A percentile compares a stretch with the other conserved stretches of the same genome.
These are phyloP conservation scores for Ruellia speciosa DNA, from an alignment of 305 asterid genomes.

Conservation along the genomic window DNA sequence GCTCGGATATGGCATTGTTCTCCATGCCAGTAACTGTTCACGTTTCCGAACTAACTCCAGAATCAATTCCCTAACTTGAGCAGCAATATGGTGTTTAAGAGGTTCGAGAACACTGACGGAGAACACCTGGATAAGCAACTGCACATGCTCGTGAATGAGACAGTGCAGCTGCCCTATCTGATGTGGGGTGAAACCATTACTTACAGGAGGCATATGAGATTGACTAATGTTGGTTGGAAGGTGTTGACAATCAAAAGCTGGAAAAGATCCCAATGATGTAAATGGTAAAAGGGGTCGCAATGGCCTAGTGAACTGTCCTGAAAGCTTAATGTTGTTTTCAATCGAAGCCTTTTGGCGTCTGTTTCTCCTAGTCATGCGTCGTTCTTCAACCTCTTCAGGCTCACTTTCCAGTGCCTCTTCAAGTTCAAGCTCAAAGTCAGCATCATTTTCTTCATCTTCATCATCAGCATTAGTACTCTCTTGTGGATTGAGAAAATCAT, in stretches of 20 bases:
- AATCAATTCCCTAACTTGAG: constrained; percentile 57
- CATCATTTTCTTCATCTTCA: constrained; percentile 97
- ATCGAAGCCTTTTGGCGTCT: constrained; percentile 47
- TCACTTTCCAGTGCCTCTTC: constrained; percentile 99
- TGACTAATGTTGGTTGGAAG: constrained; percentile 31
- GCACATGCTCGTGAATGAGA: constrained; percentile 86
- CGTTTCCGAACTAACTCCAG: constrained; percentile 47
- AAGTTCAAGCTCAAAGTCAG: constrained; percentile 95
- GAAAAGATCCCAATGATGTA: constrained; percentile 38
- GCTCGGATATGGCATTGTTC: constrained; percentile 61
- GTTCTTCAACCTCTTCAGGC: constrained; percentile 58
- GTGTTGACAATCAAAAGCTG: constrained; percentile 41
- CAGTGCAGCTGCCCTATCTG: constrained; percentile 90
- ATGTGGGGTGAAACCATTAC: constrained; percentile 72
- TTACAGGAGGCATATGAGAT: constrained; percentile 33
- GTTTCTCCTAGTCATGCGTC: constrained; percentile 60
- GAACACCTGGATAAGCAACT: constrained; percentile 83
- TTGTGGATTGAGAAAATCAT: constrained; percentile 40
- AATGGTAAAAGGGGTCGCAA: constrained; percentile 79
- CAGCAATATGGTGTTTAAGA: constrained; percentile 51
- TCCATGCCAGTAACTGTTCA: constrained; percentile 52
- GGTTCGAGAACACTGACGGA: constrained; percentile 78
- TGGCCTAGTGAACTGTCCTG: constrained; percentile 58
- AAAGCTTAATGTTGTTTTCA: constrained; percentile 42
- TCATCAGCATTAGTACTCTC: constrained; percentile 65